Base-by-base conservation (phyloP, 2,329 filamentous ascomycete species). In the Chrysoporthe puriensis region DNA sequence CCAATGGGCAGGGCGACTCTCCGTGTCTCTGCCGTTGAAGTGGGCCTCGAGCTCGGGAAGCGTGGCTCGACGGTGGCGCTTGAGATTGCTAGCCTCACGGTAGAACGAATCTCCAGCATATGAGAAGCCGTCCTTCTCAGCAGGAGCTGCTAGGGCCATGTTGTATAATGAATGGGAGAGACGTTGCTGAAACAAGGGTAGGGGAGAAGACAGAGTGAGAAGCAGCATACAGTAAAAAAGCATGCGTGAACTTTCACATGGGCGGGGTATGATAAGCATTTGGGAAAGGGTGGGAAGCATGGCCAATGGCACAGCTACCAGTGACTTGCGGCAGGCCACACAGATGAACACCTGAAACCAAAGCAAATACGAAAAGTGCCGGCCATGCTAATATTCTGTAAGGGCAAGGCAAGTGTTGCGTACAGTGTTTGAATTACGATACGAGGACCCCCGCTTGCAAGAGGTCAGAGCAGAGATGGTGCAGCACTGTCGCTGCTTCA, bases 1-100 rank as follows among this genome's bases (percentile, higher is more conserved):
- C 84, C 84, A 90, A 70, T 89, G 86, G 1, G 81, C 86, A 0
- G 86, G 82, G 56, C 82, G 82, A 56, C 78, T 79, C 36, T 77
- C 76, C 48, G 70, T 78, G 50, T 78, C 78, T 6, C 74, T 73
- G 21, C 68, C 70, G 57, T 83, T 80, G 70, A 85, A 83, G 60
- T 83, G 78, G 2, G 78, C 74, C 68, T 80, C 77, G 4, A 86
- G 78, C 70, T 86, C 83, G 0, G 77, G 71, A 3, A 76, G 43
- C 0, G 79, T 79, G 0, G 81, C 82, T 4, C 83, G 83, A 1
- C 80, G 79, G 70, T 86, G 83, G 2, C 77, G 79, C 61, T 83
- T 81, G 36, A 79, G 73, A 42, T 77, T 78, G 42, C 79, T 81
- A 1, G 80, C 73, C 65, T 84, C 78, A 50, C 78, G 80, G 69